Percentiles rank a stretch among this genome's conserved stretches.
Conservation (phyloP, 1,284 basidiomycete species). For the Mrakiaceae sp. region DNA sequence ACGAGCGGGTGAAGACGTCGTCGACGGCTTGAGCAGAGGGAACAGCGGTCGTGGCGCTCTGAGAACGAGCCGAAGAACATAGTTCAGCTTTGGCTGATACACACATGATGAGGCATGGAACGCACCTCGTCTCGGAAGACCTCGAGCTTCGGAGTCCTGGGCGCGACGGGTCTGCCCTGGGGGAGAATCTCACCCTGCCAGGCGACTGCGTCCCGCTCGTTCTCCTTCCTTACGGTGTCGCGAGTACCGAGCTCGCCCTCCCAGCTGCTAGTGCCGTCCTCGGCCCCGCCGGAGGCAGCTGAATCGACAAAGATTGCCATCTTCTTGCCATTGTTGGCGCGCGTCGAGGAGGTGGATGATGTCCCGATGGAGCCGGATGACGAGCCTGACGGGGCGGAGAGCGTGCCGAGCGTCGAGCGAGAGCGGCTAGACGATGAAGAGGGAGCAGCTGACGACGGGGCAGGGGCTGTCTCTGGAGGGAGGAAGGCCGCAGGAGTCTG, state of each 20-base stretch:
- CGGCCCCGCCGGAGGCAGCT: constrained; percentile 17
- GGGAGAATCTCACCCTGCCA: constrained; percentile 41
- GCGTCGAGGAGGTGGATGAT: constrained; percentile 16
- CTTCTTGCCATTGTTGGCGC: constrained; percentile 24
- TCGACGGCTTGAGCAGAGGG: constrained; percentile 24
- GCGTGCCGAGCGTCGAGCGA: constrained; percentile 9
- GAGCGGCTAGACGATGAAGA: constrained; percentile 4
- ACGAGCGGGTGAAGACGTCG: constrained; percentile 33
- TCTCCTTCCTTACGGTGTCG: constrained; percentile 40
- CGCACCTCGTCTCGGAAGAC: constrained; percentile 40
- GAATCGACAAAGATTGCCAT: constrained; percentile 38
- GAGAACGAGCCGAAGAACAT: background rate
- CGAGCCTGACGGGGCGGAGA: constrained; percentile 1
- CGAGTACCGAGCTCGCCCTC: constrained; percentile 41
- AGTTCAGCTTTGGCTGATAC: background rate
- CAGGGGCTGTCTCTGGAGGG: constrained; percentile 9
- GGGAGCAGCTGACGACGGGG: constrained; percentile 4
- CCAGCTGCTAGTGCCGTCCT: constrained; percentile 21
- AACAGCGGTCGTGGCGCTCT: constrained; percentile 20
- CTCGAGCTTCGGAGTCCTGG: constrained; percentile 39
- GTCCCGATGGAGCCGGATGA: constrained; percentile 1
- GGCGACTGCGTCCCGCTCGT: constrained; percentile 36
- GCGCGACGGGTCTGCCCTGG: constrained; percentile 21
- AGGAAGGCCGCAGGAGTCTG: constrained; percentile 30
- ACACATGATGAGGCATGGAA: background rate